phyloP scores from a whole-genome alignment of 495 filamentous ascomycete species.

The Ramalina peruviana region DNA sequence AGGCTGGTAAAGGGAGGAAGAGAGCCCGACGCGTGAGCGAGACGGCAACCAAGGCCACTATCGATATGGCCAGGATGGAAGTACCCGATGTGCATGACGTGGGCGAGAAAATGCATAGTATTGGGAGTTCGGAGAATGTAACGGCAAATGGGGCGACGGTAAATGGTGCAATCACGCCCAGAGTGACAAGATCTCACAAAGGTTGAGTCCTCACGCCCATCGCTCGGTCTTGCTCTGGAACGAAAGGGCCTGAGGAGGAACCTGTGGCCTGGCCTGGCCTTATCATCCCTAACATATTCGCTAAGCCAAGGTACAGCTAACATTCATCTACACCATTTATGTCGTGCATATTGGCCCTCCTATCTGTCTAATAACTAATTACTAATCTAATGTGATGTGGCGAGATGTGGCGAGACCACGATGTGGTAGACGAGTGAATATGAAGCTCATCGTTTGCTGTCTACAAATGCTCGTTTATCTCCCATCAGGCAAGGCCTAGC shows the following conservation, averaged over 20 bases:
- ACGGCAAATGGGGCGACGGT: constrained; percentile 2
- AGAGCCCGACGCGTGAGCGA: constrained; percentile 34
- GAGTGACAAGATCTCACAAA: constrained; percentile 13
- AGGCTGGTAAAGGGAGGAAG: constrained; percentile 12
- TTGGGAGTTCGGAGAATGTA: not conserved
- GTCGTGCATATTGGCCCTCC: too few relatives aligned
- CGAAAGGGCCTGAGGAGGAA: too few relatives aligned
- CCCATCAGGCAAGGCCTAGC: too few relatives aligned
- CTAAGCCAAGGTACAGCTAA: too few relatives aligned
- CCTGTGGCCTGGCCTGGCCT: not conserved
- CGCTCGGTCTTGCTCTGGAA: too few relatives aligned
- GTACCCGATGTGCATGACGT: constrained; percentile 24
- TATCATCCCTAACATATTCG: not conserved
- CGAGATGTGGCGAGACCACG: too few relatives aligned
- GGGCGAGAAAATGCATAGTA: constrained; percentile 7
- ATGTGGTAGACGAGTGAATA: too few relatives aligned
- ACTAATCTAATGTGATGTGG: too few relatives aligned
- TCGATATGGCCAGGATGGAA: constrained; percentile 41
- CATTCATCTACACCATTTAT: too few relatives aligned
- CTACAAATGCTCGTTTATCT: too few relatives aligned
- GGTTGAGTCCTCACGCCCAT: not conserved
- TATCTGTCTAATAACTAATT: too few relatives aligned
- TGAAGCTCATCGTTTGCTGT: too few relatives aligned
- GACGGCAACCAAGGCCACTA: constrained; percentile 36
- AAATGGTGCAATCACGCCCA: constrained; percentile 9